A percentile compares a stretch with the other conserved stretches of the same genome.
These are phyloP conservation scores for Lathyrus tuberosus DNA, from an alignment of 306 rosid genomes.

Conservation along the genomic window DNA sequence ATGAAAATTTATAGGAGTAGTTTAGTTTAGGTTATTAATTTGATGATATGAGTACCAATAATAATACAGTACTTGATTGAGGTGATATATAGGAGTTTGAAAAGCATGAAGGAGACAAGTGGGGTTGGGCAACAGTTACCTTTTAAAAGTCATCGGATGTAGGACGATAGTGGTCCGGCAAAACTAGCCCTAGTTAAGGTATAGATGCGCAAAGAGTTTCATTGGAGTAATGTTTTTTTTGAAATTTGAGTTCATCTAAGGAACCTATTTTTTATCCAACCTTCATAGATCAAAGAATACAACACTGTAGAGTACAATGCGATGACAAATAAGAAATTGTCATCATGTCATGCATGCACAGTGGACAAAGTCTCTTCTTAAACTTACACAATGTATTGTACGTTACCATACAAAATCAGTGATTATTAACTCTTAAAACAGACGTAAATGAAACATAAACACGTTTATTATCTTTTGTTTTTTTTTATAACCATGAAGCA, in stretches of 20 bases:
- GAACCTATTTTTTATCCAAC: slow-evolving; percentile 22
- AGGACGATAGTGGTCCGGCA: slow-evolving; percentile 39
- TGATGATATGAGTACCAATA: no score
- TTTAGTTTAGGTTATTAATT: no score
- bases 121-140: slow-evolving; percentile 31
- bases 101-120: slow-evolving; percentile 26
- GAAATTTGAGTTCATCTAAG: slow-evolving; percentile 42
- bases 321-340: slow-evolving; percentile 42
- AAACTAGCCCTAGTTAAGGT: slow-evolving; percentile 32
- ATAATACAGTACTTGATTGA: not conserved
- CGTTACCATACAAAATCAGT: slow-evolving; percentile 15
- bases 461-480: not conserved
- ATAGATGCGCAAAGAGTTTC: slow-evolving; percentile 29
- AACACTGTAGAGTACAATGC: slow-evolving; percentile 30
- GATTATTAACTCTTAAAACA: not conserved
- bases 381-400: slow-evolving; percentile 21
- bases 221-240: slow-evolving; percentile 33
- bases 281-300: not conserved
- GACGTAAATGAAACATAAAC: not conserved
- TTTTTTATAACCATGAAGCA: not conserved
- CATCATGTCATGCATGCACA: slow-evolving; percentile 49
- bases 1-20: no score
- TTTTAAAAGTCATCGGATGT: slow-evolving; percentile 29
- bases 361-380: slow-evolving; percentile 13
- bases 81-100: slow-evolving; percentile 3